Evolutionary conservation across 257 asterid species (phyloP).

Genomic region (Penstemon newberryi): DNA sequence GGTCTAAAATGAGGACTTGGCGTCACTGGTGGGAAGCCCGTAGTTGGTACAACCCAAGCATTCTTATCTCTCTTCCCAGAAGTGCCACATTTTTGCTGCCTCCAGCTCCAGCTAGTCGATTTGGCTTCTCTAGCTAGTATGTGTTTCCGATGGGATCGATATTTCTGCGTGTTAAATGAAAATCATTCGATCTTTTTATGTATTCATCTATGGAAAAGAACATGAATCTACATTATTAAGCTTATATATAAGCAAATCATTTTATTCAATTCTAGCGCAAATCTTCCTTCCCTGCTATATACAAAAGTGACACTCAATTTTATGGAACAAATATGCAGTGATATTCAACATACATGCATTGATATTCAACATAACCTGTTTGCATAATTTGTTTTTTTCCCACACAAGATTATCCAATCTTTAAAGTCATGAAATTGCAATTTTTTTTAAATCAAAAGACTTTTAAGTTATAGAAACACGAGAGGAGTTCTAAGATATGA

Average conservation of each 20-base stretch:
- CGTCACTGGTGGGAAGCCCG: slow-evolving; percentile 65
- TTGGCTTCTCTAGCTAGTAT: slow-evolving; percentile 79
- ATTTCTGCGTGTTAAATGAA: slow-evolving; percentile 59
- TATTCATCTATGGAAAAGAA: neutral
- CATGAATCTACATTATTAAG: neutral
- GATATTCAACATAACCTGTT: neutral
- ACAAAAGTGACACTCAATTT: neutral
- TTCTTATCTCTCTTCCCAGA: slow-evolving; percentile 48
- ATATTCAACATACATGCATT: neutral
- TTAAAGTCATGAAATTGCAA: neutral
- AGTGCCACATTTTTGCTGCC: slow-evolving; percentile 58
- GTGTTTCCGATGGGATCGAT: slow-evolving; percentile 80
- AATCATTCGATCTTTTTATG: neutral
- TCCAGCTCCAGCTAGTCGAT: slow-evolving; percentile 71
- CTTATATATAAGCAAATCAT: neutral
- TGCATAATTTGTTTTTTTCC: too few relatives aligned
- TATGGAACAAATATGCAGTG: neutral
- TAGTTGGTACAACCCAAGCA: slow-evolving; percentile 65
- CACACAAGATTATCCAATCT: neutral
- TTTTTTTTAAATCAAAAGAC: neutral
- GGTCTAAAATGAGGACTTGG: slow-evolving; percentile 65
- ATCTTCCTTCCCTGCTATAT: slow-evolving; percentile 1
- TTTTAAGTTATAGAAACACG: too few relatives aligned
- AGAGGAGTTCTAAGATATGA: too few relatives aligned
- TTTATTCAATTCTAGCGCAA: neutral